phyloP scores from a whole-genome alignment of 176 grass and related monocot species.

The Phoenix dactylifera region DNA sequence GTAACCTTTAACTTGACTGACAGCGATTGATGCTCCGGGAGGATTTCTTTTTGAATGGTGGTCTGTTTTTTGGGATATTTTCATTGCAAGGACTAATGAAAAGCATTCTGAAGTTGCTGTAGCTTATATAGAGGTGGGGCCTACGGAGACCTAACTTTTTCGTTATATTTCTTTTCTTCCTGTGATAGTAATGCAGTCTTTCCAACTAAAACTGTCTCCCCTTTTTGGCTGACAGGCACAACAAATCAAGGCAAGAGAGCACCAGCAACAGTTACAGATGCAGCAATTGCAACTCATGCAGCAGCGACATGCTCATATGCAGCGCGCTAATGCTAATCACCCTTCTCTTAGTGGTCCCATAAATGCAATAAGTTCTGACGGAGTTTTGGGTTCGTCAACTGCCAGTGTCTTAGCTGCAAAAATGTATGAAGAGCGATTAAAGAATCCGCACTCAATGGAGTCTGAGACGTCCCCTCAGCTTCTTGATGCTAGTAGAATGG shows the following conservation, averaged over 20 bases:
- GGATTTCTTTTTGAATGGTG: slow-evolving; percentile 99
- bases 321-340: slow-evolving; percentile 52
- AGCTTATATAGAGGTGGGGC: slow-evolving; percentile 68
- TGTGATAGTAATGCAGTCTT: too few relatives aligned
- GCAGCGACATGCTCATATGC: slow-evolving; percentile 82
- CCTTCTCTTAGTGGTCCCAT: slow-evolving; percentile 62
- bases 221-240: slow-evolving; percentile 40
- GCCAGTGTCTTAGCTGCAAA: slow-evolving; percentile 92
- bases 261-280: slow-evolving; percentile 92
- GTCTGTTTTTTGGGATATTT: slow-evolving; percentile 99
- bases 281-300: slow-evolving; percentile 92
- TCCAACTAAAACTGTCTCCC: too few relatives aligned
- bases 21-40: slow-evolving; percentile 98
- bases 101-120: slow-evolving; percentile 96
- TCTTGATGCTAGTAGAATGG: slow-evolving; percentile 79
- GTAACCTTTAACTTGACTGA: slow-evolving; percentile 16
- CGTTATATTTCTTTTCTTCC: too few relatives aligned
- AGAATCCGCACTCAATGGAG: slow-evolving; percentile 72
- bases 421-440: slow-evolving; percentile 94
- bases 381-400: slow-evolving; percentile 71
- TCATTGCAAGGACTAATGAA: slow-evolving; percentile 92
- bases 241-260: slow-evolving; percentile 84
- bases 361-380: slow-evolving; percentile 60
- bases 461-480: slow-evolving; percentile 59
- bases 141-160: too few relatives aligned